Evolutionary conservation across 2,329 filamentous ascomycete genomes (phyloP).

Genomic region (Aspergillus novoparasiticus): DNA sequence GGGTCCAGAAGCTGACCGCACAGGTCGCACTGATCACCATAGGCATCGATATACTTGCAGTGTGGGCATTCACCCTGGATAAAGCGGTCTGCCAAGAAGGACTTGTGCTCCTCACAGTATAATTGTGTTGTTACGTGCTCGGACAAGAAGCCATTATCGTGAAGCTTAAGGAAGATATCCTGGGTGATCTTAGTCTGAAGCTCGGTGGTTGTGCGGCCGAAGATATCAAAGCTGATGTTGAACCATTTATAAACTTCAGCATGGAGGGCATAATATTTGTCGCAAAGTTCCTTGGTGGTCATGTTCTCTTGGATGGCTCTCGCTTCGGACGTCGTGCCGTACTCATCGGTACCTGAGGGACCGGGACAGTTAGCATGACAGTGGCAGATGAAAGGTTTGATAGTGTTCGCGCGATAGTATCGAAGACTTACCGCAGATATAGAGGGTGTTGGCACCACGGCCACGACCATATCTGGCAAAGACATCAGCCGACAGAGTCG

Average conservation of each 20-base stretch:
- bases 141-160: constrained; percentile 84
- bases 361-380: background rate
- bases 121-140: constrained; percentile 87
- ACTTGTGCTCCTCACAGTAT: constrained; percentile 70
- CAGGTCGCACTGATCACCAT: constrained; percentile 74
- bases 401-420: background rate
- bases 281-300: constrained; percentile 80
- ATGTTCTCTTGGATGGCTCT: constrained; percentile 88
- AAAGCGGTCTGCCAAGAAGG: constrained; percentile 79
- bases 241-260: constrained; percentile 96
- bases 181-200: constrained; percentile 93
- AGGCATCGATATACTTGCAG: constrained; percentile 66
- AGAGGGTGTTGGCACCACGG: constrained; percentile 78
- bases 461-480: constrained; percentile 63
- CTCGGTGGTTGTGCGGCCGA: constrained; percentile 85
- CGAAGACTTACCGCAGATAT: constrained; percentile 68
- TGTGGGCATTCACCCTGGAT: constrained; percentile 52
- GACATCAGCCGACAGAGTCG: constrained; percentile 85
- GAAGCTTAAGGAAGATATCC: constrained; percentile 83
- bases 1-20: constrained; percentile 74
- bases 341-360: constrained; percentile 69
- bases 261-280: constrained; percentile 90
- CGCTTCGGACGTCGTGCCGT: constrained; percentile 93
- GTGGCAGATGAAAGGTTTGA: background rate
- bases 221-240: constrained; percentile 90